phyloP scores from a whole-genome alignment of 345 rosid genomes.

The Eucalyptus brandiana region DNA sequence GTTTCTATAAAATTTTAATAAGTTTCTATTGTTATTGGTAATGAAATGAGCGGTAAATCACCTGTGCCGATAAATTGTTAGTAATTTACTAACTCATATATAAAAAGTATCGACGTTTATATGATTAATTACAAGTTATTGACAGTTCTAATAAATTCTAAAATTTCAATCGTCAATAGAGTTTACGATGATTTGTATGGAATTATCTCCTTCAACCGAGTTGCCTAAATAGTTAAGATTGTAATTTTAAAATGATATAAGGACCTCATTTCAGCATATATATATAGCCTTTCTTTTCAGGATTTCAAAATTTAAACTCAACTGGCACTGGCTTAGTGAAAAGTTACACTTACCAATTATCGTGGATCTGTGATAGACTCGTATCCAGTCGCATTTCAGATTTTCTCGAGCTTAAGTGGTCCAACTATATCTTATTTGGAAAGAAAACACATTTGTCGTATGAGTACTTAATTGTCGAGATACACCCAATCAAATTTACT shows the following conservation, averaged over 20 bases:
- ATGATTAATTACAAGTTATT: background rate
- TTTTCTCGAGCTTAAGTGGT: background rate
- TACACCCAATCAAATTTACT: background rate
- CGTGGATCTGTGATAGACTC: background rate
- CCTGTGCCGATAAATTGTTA: background rate
- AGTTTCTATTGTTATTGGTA: background rate
- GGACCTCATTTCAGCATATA: background rate
- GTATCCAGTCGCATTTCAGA: background rate
- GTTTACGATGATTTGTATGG: background rate
- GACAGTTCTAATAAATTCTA: too few species aligned
- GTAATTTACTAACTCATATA: background rate
- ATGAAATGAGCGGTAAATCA: background rate
- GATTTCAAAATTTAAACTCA: background rate
- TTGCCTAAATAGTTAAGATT: background rate
- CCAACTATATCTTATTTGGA: background rate
- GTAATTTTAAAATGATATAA: background rate
- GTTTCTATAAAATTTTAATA: background rate
- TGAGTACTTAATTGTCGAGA: background rate
- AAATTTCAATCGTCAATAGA: background rate
- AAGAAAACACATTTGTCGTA: background rate
- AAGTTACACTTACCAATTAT: too few species aligned
- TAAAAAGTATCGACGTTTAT: too few species aligned
- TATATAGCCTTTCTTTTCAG: background rate
- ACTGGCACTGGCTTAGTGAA: background rate
- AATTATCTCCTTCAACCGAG: background rate